phyloP scores from a whole-genome alignment of 306 rosid species.

The Crataegus laevigata region DNA sequence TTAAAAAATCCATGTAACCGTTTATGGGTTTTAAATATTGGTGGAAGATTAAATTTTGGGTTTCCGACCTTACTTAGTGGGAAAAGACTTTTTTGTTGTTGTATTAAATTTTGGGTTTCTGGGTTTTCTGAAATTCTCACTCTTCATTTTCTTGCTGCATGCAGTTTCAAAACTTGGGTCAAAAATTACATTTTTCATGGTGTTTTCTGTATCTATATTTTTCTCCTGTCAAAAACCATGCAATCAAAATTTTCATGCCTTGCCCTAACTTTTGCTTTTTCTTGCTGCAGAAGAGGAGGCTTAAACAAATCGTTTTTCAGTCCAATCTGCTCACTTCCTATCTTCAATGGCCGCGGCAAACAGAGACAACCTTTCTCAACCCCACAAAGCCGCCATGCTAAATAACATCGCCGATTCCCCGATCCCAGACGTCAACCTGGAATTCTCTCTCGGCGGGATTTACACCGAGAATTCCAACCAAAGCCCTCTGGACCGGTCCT shows the following conservation, averaged over 20 bases:
- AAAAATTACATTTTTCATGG: not conserved
- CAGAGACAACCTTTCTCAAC: not conserved
- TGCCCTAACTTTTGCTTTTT: not conserved
- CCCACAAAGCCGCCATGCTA: not conserved
- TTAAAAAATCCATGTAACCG: not conserved
- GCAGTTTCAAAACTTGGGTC: not conserved
- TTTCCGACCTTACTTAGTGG: no score
- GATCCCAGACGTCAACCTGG: slow-evolving; percentile 28
- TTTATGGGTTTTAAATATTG: not conserved
- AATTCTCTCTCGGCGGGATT: slow-evolving; percentile 33
- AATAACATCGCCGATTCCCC: not conserved
- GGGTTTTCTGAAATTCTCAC: not conserved
- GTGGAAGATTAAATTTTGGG: not conserved
- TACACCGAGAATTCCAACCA: slow-evolving; percentile 2
- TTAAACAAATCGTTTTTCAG: not conserved
- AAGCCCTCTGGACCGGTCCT: slow-evolving; percentile 11
- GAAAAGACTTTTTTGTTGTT: no score
- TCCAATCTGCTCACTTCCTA: not conserved
- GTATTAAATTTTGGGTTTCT: no score
- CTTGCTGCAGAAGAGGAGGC: not conserved
- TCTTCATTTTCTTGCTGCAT: not conserved
- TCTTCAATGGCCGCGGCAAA: not conserved
- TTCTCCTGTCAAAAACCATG: not conserved
- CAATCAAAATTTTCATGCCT: not conserved
- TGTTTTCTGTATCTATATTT: not conserved